Evolutionary conservation across 1,284 basidiomycete species (phyloP), one percentile per base, ranked within the genome.

Genomic region (Microstroma glucosiphilum): DNA sequence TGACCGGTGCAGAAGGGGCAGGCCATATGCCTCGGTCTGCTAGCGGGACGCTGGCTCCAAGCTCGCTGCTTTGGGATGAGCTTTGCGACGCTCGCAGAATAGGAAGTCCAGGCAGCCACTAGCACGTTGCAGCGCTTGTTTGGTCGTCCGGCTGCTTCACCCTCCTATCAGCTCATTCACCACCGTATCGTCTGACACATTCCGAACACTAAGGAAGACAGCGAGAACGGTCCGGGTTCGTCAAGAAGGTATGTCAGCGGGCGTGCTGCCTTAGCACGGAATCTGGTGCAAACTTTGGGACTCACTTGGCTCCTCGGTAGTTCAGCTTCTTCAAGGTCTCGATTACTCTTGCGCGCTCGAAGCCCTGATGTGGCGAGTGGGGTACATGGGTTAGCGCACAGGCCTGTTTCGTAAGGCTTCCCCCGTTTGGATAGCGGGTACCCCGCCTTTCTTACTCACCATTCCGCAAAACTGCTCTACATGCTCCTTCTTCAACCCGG

Each of bases 281-380:
- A 48, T 12, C 46, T n/a, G 11, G 17, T 48, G 17, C 46, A 23
- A n/a, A n/a, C n/a, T n/a, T n/a, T 48, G 53, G 23, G 46, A 59
- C 83, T 80, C 67, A 87, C 86, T 88, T 88, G 26, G 83, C 81
- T 13, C 90, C 93, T 19, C 93, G 87, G 81, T 97, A 98, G 81
- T 98, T 96, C 79, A 96, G 80, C 70, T 88, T 84, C 71, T 89
- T 87, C 66, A 96, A 83, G 11, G 89, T 88, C 68, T 92, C 90
- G 91, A 92, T 89, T 68, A 92, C 89, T 83, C 89, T 88, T 65
- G 79, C 80, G 67, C 85, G 81, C 56, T 86, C 85, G 72, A 92
- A 92, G 0, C 90, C 73, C 70, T 68, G 56, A 57, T 2, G 40
- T 17, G 15, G 7, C 3, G 25, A n/a, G 21, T 40, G 23, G 53